Base-by-base conservation (phyloP, 352 stramenopile species). In the Peronospora tabacina region DNA sequence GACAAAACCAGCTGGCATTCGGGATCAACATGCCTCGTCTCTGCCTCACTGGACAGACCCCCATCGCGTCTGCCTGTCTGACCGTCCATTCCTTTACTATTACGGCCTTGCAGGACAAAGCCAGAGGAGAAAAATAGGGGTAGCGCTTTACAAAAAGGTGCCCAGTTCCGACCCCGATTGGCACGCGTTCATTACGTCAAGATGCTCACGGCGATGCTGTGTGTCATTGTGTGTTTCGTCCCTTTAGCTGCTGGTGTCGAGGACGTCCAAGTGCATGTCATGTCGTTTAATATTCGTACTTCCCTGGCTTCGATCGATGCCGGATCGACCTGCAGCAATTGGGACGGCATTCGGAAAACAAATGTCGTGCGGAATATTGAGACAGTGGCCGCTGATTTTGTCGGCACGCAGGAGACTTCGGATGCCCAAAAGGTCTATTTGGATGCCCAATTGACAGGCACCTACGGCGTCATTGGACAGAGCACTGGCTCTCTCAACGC, bases 281-380 rank as follows among this genome's bases (percentile, higher is more conserved):
- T 87, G 77, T 81, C 73, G 43, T 91, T 91, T 62, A 91, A 91
- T 55, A 61, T 91, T 20, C 80, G 77, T 57, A 91, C 77, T 8
- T 87, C 75, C 22, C 44, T 72, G 12, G 80, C 80, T 0, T 63
- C 57, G 5, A 66, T 42, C 11, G 74, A 90, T 47, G 32, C 55
- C 0, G 52, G 17, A 0, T 58, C 60, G 7, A 65, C 52, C 1
- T 90, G 78, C 49, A 73, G 68, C 52, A 77, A 79, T 54, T 90
- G 78, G 78, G 44, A 70, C 38, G 75, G 72, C 8, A 68, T 80
- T 22, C 80, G 80, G 45, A 80, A 85, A 35, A 64, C 68, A 24
- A 82, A 83, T 58, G 71, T 85, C 15, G 36, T 80, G 9, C 61
- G 44, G 24, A 71, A 87, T 45, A 77, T 91, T 54, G 68, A 68